Evolutionary conservation across 208 protist genomes (phyloP), one percentile per base, ranked within the genome.

Genomic region (Acanthamoeba lenticulata): DNA sequence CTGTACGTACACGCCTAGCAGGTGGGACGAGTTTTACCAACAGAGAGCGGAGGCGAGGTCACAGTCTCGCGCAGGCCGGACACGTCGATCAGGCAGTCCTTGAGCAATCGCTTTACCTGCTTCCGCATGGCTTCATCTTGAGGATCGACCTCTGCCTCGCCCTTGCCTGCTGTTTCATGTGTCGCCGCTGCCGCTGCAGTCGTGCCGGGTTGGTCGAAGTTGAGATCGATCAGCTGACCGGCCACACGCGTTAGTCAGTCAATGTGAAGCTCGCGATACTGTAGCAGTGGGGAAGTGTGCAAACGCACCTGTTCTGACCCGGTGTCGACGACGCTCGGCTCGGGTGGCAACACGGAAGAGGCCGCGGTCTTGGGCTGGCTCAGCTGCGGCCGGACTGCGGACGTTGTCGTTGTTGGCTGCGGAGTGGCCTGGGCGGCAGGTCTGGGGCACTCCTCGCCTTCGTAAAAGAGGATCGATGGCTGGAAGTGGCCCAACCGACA

Each of bases 381-480:
- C 13, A 19, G 49, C 19, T 57, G 19, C 49, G 9, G 19, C 49
- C 65, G 34, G 34, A 74, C 65, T 74, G 5, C 57, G 7, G 57
- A 21, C 7, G 57, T 32, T 21, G 57, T 67, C 5, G 57, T 67
- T 21, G 65, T 38, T 34, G 65, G 4, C 0, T 40, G 24, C 27
- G 32, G 6, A 38, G 19, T 21, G 29, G 7, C 32, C 5, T 34
- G 19, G 19, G n/a, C 11, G 13, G 65, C 32, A n/a, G n/a, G n/a
- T n/a, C n/a, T n/a, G n/a, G n/a, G n/a, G n/a, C n/a, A n/a, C 49
- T 57, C 49, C 65, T 32, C 65, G 24, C 65, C 65, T 27, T 74
- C 74, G 74, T 85, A 85, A 36, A 85, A 85, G 74, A 85, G 74
- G n/a, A 85, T 45, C 21, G 74, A 45, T 21, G 74, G 74, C 45